Evolutionary conservation across 768 basidiomycete genomes (phyloP), one percentile per base, ranked within the genome.

Genomic region (Leucosporidium scottii): DNA sequence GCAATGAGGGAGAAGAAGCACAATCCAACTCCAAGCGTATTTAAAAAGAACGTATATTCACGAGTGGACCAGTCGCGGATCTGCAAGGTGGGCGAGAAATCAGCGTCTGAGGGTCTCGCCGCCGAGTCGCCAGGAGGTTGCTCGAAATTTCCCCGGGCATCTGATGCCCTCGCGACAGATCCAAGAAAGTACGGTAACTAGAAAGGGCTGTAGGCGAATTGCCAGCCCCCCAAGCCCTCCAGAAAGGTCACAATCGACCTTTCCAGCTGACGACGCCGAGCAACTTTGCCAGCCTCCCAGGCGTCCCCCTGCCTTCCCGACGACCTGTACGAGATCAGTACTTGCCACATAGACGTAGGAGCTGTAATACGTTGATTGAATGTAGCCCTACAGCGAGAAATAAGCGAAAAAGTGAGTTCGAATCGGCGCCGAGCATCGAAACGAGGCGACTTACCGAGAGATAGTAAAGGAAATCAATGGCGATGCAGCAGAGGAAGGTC

Each of bases 1-100:
- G 76, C 78, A 23, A 77, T 20, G 36, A 79, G 62, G n/a, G 72
- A 76, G 64, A 78, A 77, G 34, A 73, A 58, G 66, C 78, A 78
- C 2, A 61, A 51, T 15, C 50, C 51, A 12, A 62, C 61, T 1
- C 51, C 50, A 28, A 53, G 61, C 4, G 50, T 34, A 15, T 53
- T 34, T n/a, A 55, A 23, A 28, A 62, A 54, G 31, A 20, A 62
- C 0, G n/a, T 27, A 4, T 62, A 53, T 2, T 62, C 39, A 25
- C n/a, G 15, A 17, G 17, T 12, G 15, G 31, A 25, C 61, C 61
- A 62, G 15, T 53, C 36, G 28, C 36, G 31, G 28, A 28, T 20
- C 55, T 31, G 31, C 12, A 31, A 12, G 17, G 31, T 1, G 27
- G 21, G 1, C 3, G 55, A 3, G 55, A 56, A 56, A 28, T 44